A percentile compares a stretch with the other conserved stretches of the same genome.
These are phyloP conservation scores for Tilletiopsis washingtonensis DNA, from an alignment of 1,284 basidiomycete species.

Conservation along the genomic window DNA sequence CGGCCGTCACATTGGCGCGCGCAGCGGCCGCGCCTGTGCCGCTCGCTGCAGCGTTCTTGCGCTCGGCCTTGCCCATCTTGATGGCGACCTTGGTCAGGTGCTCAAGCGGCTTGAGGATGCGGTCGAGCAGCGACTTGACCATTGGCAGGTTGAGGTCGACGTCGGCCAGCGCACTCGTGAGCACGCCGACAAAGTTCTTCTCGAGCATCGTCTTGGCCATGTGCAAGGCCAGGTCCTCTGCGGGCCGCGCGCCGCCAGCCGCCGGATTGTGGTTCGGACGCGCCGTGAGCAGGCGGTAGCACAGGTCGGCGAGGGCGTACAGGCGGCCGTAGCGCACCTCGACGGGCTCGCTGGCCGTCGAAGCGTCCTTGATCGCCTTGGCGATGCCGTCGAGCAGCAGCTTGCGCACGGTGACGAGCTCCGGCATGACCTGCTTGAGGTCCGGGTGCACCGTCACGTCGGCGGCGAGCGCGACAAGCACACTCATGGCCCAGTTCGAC, in stretches of 20 bases:
- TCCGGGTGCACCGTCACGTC: constrained; percentile 62
- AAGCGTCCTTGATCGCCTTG: constrained; percentile 75
- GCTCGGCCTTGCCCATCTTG: constrained; percentile 82
- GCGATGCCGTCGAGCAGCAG: constrained; percentile 80
- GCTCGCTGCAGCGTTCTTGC: constrained; percentile 1
- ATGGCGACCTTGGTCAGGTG: constrained; percentile 91
- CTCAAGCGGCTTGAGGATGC: constrained; percentile 81
- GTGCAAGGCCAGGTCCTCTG: constrained; percentile 77
- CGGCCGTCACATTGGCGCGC: not conserved
- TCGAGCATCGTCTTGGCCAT: constrained; percentile 97
- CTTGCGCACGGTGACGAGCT: constrained; percentile 74
- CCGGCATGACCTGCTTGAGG: constrained; percentile 62
- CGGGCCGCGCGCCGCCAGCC: constrained; percentile 16
- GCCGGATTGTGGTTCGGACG: constrained; percentile 53
- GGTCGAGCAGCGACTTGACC: constrained; percentile 72
- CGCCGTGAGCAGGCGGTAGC: constrained; percentile 76
- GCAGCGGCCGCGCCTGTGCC: constrained; percentile 9
- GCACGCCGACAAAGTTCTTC: constrained; percentile 84
- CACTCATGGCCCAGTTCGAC: constrained; percentile 73
- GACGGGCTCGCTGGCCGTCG: constrained; percentile 57
- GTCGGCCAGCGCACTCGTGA: constrained; percentile 83
- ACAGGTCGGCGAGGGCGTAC: constrained; percentile 77
- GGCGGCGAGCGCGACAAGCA: constrained; percentile 82
- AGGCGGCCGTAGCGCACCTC: constrained; percentile 80
- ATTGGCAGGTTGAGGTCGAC: constrained; percentile 94